A percentile compares a stretch with the other conserved stretches of the same genome.
Evolutionary conservation across 768 basidiomycete species (phyloP).

Genomic region (Russula virescens): DNA sequence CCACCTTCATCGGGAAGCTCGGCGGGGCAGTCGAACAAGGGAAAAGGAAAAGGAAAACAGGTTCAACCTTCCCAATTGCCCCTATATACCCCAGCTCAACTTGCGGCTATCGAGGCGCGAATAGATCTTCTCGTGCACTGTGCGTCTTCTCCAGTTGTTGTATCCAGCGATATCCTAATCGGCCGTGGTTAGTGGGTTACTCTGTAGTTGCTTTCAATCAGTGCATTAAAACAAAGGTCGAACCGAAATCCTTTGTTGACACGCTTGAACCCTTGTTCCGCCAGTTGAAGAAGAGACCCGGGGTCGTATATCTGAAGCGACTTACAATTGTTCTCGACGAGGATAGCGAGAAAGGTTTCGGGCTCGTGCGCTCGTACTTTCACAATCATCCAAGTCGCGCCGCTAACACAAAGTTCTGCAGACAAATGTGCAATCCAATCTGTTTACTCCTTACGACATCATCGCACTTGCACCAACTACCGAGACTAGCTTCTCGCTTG

Average conservation of each 20-base stretch:
- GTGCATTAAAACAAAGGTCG: constrained; percentile 63
- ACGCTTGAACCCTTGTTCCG: constrained; percentile 51
- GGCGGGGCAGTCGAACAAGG: constrained; percentile 43
- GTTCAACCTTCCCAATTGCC: constrained; percentile 26
- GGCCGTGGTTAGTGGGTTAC: constrained; percentile 71
- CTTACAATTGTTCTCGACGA: constrained; percentile 77
- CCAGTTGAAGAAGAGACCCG: constrained; percentile 52
- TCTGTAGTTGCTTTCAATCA: constrained; percentile 75
- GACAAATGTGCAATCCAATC: constrained; percentile 63
- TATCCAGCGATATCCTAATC: constrained; percentile 17
- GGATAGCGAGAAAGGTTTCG: constrained; percentile 82
- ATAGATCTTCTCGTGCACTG: constrained; percentile 70
- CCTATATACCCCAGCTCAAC: constrained; percentile 49
- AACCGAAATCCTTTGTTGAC: constrained; percentile 65
- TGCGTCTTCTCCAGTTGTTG: constrained; percentile 34
- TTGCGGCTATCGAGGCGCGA: constrained; percentile 52
- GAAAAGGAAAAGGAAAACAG: constrained; percentile 58
- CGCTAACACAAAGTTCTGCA: constrained; percentile 29
- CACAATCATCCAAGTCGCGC: background rate
- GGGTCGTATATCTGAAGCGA: constrained; percentile 64
- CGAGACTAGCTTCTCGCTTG: constrained; percentile 62
- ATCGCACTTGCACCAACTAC: constrained; percentile 73
- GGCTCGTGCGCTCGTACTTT: constrained; percentile 47
- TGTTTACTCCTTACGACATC: constrained; percentile 67
- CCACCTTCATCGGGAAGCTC: constrained; percentile 30